These are phyloP conservation scores for Fraxinus greggii DNA, from an alignment of 305 asterid genomes.

Conservation along the genomic window DNA sequence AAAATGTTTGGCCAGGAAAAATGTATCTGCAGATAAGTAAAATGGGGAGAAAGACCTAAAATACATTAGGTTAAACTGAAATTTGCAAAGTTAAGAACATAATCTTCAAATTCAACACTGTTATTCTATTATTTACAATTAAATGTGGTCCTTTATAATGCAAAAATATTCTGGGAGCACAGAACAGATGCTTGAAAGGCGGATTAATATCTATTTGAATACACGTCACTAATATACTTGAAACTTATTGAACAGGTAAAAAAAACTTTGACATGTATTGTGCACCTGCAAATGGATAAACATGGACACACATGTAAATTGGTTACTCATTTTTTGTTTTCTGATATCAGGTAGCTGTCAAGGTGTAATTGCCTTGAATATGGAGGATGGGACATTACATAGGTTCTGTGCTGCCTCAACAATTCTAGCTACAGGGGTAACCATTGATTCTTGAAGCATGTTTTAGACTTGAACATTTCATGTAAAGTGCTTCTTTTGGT, in stretches of 20 bases:
- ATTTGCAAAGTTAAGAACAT: neutral
- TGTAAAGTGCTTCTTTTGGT: slow-evolving; percentile 6
- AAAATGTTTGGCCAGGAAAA: neutral
- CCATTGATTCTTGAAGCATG: slow-evolving; percentile 11
- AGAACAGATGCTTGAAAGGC: neutral
- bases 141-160: neutral
- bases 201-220: neutral
- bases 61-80: neutral
- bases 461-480: slow-evolving; percentile 4
- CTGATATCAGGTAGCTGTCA: slow-evolving; percentile 71
- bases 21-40: neutral
- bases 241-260: neutral
- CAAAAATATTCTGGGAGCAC: neutral
- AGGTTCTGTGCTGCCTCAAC: slow-evolving; percentile 89
- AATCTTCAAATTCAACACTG: neutral
- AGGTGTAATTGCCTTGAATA: slow-evolving; percentile 90
- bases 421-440: slow-evolving; percentile 97
- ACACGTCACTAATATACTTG: neutral
- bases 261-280: neutral
- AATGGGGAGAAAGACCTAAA: neutral
- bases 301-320: neutral
- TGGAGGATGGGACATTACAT: slow-evolving; percentile 98
- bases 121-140: neutral
- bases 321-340: neutral
- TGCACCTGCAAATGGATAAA: neutral